These are phyloP conservation scores for Fragilaria crotonensis DNA, from an alignment of 108 stramenopile genomes.

Conservation along the genomic window DNA sequence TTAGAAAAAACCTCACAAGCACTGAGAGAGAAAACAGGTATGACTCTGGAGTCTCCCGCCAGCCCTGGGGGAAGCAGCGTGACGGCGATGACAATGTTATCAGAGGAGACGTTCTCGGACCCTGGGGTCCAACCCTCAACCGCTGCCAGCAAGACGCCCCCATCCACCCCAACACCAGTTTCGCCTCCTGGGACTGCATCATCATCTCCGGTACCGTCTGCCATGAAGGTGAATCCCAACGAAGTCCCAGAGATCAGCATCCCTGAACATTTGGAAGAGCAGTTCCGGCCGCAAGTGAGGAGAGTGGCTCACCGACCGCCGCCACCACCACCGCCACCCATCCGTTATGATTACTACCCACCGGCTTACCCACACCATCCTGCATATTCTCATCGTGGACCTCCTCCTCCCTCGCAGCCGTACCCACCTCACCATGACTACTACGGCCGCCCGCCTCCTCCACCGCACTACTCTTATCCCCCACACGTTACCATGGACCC, in stretches of 20 bases:
- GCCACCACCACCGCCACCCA: conserved; percentile 1
- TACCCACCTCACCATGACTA: neutral
- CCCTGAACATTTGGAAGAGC: conserved; percentile 1
- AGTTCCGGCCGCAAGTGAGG: neutral
- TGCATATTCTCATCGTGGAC: neutral
- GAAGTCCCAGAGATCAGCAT: neutral
- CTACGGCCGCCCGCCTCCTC: neutral
- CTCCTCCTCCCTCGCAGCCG: neutral
- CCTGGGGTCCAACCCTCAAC: too few relatives aligned
- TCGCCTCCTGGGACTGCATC: neutral
- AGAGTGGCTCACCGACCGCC: neutral
- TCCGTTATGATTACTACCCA: neutral
- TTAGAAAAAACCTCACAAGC: conserved; percentile 62
- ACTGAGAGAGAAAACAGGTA: conserved; percentile 31
- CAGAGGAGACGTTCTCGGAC: neutral
- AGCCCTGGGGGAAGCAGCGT: neutral
- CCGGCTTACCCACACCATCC: neutral
- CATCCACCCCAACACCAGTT: too few relatives aligned
- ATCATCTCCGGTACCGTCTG: neutral
- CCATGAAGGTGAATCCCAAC: neutral
- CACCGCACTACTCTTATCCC: neutral
- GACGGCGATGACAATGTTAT: neutral
- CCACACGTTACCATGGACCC: neutral
- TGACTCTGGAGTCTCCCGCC: neutral
- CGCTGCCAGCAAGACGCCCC: too few relatives aligned